Evolutionary conservation across 2,329 filamentous ascomycete genomes (phyloP), one percentile per base, ranked within the genome.

Genomic region (Anthostomella pinea): DNA sequence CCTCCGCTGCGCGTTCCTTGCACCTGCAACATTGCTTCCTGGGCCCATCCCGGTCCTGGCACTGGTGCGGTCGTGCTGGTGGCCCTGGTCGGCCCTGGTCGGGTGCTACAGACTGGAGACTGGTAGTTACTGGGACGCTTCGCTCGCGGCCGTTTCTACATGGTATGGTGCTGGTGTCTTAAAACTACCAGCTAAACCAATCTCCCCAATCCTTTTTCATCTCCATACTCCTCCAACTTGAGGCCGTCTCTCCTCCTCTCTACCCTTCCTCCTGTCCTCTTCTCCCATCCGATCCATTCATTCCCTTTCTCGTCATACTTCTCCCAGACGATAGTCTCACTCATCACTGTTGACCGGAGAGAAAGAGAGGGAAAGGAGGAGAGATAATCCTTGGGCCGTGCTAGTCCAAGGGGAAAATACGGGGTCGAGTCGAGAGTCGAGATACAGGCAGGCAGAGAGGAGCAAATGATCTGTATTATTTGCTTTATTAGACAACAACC

Each of bases 141-240:
- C 33, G 31, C 30, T 34, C 35, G 13, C 30, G 36, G 38, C 39
- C 35, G 35, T 41, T 44, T 39, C 29, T 34, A 29, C 45, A 41
- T 30, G 45, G 42, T n/a, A n/a, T 43, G 43, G 44, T 36, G 28
- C 45, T 40, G 45, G 49, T 64, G 65, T 67, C 64, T 69, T 67
- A 67, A 68, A 65, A 60, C 60, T 62, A 63, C 60, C 57, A 57
- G 58, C 60, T 48, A 46, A 58, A 54, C 61, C 58, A 62, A 58
- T 73, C 67, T 72, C 66, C 67, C 71, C 70, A 72, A 68, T 75
- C 72, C 70, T 70, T 72, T 69, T 69, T 67, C 67, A 62, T 68
- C 66, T 68, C 63, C 63, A 66, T 72, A 67, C 67, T 73, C 65
- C 66, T 73, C 70, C 67, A 68, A 70, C 70, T 69, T 68, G 70